phyloP scores from a whole-genome alignment of 192 early-diverging fungal genomes.

The Backusella tarrabulga region DNA sequence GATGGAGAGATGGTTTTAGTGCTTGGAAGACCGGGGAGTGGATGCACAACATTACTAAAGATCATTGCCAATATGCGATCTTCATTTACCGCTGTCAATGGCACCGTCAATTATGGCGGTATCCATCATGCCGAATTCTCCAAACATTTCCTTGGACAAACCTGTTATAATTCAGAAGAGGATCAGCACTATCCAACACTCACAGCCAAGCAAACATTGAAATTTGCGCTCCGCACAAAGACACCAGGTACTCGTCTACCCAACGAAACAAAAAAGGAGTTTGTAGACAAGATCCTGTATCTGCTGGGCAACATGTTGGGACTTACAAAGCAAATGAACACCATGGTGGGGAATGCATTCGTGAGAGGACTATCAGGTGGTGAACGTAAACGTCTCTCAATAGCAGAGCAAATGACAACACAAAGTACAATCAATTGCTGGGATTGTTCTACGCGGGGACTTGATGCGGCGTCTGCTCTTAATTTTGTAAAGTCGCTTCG shows the following conservation, averaged over 20 bases:
- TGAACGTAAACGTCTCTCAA: constrained; percentile 73
- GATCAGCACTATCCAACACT: constrained; percentile 75
- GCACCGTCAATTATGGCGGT: constrained; percentile 66
- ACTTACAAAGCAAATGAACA: constrained; percentile 59
- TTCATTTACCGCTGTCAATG: constrained; percentile 47
- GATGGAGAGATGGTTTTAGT: constrained; percentile 72
- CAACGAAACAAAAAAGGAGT: constrained; percentile 45
- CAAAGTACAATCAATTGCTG: constrained; percentile 53
- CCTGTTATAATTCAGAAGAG: constrained; percentile 78
- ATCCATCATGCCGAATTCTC: constrained; percentile 57
- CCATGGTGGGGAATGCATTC: constrained; percentile 74
- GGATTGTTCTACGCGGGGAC: constrained; percentile 64
- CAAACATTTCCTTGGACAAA: constrained; percentile 64
- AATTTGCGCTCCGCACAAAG: constrained; percentile 73
- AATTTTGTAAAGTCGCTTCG: constrained; percentile 57
- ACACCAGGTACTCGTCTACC: constrained; percentile 55
- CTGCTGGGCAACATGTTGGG: constrained; percentile 49
- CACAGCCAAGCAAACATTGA: constrained; percentile 72
- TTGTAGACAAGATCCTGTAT: constrained; percentile 43
- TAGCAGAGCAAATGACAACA: constrained; percentile 71
- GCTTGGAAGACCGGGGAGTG: constrained; percentile 66
- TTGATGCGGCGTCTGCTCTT: constrained; percentile 78
- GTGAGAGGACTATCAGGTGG: constrained; percentile 76
- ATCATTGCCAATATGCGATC: constrained; percentile 55
- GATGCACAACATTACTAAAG: constrained; percentile 62